Percentiles rank a stretch among this genome's conserved stretches.
phyloP scores from a whole-genome alignment of 345 rosid genomes.

The Viola odorata region DNA sequence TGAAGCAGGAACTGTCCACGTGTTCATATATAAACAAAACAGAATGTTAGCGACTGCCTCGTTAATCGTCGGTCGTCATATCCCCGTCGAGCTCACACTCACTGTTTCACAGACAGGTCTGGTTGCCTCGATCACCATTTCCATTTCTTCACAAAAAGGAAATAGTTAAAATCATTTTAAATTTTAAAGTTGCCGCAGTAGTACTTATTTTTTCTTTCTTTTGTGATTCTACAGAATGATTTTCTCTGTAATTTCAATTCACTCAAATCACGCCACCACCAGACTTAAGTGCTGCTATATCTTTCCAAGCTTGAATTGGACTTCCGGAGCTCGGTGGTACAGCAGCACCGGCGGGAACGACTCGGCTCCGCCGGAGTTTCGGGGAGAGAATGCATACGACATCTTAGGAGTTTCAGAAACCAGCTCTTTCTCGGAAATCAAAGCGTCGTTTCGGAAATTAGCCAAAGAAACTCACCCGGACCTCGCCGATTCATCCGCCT shows the following conservation, averaged over 20 bases:
- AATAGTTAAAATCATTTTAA: too few species aligned
- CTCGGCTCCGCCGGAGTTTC: slow-evolving; percentile 47
- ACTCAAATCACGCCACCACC: slow-evolving; percentile 12
- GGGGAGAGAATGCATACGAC: slow-evolving; percentile 60
- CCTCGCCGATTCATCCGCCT: slow-evolving; percentile 40
- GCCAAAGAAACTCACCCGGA: slow-evolving; percentile 97
- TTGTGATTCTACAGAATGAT: slow-evolving; percentile 16
- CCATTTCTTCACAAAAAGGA: too few species aligned
- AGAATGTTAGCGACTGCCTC: too few species aligned
- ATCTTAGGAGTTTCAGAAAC: slow-evolving; percentile 61
- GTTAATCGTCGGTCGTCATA: too few species aligned
- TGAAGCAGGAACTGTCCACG: too few species aligned
- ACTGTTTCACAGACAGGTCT: too few species aligned
- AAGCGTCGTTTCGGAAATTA: slow-evolving; percentile 71
- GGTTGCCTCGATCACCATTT: too few species aligned
- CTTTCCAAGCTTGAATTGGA: slow-evolving; percentile 13
- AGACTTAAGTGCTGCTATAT: slow-evolving; percentile 1
- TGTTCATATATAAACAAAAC: too few species aligned
- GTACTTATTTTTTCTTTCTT: too few species aligned
- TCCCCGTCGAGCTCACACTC: too few species aligned
- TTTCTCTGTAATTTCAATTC: slow-evolving; percentile 11
- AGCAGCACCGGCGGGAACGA: slow-evolving; percentile 40
- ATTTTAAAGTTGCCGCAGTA: too few species aligned
- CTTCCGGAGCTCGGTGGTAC: slow-evolving; percentile 36
- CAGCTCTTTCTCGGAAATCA: slow-evolving; percentile 76